phyloP scores from a whole-genome alignment of 2,329 filamentous ascomycete species.

The Colletotrichum sp. region DNA sequence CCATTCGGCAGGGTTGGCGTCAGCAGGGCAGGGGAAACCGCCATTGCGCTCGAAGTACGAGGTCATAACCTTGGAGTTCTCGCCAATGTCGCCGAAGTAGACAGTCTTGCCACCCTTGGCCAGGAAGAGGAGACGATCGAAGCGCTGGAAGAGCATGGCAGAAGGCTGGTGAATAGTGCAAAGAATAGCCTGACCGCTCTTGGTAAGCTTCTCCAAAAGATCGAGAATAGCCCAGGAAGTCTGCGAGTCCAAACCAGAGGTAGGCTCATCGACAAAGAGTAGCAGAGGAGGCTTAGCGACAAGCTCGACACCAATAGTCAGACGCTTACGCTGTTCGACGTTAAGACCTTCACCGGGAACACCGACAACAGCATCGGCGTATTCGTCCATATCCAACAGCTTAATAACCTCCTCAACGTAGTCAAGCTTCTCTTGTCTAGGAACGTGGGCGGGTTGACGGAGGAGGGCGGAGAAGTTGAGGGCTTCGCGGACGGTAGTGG shows the following conservation, averaged over 20 bases:
- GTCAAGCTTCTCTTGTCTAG: constrained; percentile 77
- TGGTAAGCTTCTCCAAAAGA: constrained; percentile 86
- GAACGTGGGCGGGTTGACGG: constrained; percentile 78
- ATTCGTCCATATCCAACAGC: constrained; percentile 87
- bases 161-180: constrained; percentile 98
- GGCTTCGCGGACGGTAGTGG: constrained; percentile 86
- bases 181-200: constrained; percentile 90
- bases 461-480: constrained; percentile 86
- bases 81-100: constrained; percentile 81
- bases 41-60: constrained; percentile 80
- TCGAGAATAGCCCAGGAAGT: constrained; percentile 93
- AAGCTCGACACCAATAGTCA: constrained; percentile 96
- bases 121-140: constrained; percentile 81
- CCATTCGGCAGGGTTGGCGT: constrained; percentile 84
- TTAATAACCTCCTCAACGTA: constrained; percentile 93
- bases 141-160: constrained; percentile 91
- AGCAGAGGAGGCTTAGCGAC: constrained; percentile 89
- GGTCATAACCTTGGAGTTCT: constrained; percentile 71
- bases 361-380: constrained; percentile 89
- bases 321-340: constrained; percentile 72
- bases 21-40: constrained; percentile 65
- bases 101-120: constrained; percentile 78
- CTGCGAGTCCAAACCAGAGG: constrained; percentile 90
- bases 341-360: constrained; percentile 87
- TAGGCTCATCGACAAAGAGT: constrained; percentile 94